Evolutionary conservation across 306 rosid genomes (phyloP).

Genomic region (Quercus alba): DNA sequence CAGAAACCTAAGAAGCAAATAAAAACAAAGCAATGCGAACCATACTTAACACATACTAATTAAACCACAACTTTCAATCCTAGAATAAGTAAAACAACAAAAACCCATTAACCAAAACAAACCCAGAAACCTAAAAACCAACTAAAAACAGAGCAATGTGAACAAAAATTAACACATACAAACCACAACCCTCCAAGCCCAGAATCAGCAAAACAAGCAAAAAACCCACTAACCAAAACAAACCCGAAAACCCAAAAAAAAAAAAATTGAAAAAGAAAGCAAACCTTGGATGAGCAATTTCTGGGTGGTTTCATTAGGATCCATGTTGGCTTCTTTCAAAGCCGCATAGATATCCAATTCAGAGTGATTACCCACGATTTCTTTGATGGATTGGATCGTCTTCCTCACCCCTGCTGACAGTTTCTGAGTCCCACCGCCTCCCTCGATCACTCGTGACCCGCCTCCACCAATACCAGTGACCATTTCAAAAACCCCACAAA

Average conservation of each 20-base stretch:
- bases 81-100: neutral
- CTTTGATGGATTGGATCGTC: constrained; percentile 89
- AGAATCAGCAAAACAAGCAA: neutral
- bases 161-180: neutral
- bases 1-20: neutral
- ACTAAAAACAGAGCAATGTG: neutral
- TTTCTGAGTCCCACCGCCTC: constrained; percentile 66
- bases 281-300: constrained; percentile 94
- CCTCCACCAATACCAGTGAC: constrained; percentile 41
- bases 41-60: neutral
- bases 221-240: constrained; percentile 21
- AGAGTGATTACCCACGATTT: constrained; percentile 81
- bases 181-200: neutral
- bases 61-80: neutral
- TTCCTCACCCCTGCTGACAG: constrained; percentile 61
- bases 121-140: neutral
- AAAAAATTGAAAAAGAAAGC: neutral
- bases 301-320: constrained; percentile 98
- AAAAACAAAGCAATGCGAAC: neutral
- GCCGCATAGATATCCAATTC: constrained; percentile 84
- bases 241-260: neutral
- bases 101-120: neutral
- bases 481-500: constrained; percentile 39
- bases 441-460: constrained; percentile 39
- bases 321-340: constrained; percentile 89